Conservation (phyloP, 306 rosid genomes). For the Vicia faba region DNA sequence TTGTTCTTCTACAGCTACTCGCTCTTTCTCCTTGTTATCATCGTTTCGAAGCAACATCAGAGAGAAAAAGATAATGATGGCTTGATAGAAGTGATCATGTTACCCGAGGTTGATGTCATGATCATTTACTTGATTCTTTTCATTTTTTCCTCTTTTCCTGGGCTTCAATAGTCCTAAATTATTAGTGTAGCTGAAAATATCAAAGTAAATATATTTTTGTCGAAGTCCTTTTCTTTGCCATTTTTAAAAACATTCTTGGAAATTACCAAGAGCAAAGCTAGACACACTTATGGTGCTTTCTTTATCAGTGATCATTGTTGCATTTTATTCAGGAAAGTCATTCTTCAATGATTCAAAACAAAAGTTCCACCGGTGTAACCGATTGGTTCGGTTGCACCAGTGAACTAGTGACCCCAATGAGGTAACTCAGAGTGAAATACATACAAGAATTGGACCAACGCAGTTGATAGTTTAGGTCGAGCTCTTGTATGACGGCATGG, state of each 20-base stretch:
- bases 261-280: background rate
- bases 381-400: background rate
- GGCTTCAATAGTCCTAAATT: background rate
- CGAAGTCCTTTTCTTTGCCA: background rate
- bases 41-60: slow-evolving; percentile 80
- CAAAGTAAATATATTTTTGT: slow-evolving; percentile 14
- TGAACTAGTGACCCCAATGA: background rate
- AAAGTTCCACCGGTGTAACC: too few species aligned
- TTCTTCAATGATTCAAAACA: too few species aligned
- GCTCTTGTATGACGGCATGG: background rate
- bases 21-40: slow-evolving; percentile 78
- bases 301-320: background rate
- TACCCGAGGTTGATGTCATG: slow-evolving; percentile 14
- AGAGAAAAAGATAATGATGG: slow-evolving; percentile 62
- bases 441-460: background rate
- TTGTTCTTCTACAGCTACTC: slow-evolving; percentile 66
- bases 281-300: background rate
- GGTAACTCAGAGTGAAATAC: background rate
- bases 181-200: slow-evolving; percentile 17
- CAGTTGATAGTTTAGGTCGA: background rate
- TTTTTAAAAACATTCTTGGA: background rate
- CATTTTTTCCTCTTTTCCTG: background rate
- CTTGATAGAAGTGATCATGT: slow-evolving; percentile 37
- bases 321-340: too few species aligned
- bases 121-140: slow-evolving; percentile 31